Conservation (phyloP, 768 basidiomycete species). For the Macrolepiota dolichaula region DNA sequence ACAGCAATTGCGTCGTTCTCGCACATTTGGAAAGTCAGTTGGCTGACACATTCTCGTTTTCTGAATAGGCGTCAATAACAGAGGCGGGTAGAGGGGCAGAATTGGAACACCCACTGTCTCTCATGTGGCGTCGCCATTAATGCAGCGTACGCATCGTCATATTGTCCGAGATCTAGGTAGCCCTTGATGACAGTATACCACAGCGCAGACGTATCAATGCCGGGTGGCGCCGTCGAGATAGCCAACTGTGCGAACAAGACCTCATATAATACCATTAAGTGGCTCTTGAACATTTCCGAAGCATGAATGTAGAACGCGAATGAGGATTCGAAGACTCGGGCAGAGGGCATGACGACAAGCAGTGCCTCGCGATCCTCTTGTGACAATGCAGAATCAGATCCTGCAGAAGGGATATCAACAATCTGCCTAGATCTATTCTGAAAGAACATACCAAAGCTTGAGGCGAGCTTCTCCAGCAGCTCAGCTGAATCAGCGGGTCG, state of each 20-base stretch:
- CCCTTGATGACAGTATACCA: slow-evolving; percentile 82
- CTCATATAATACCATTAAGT: slow-evolving; percentile 53
- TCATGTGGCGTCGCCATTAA: slow-evolving; percentile 73
- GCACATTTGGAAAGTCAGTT: slow-evolving; percentile 90
- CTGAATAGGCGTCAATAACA: slow-evolving; percentile 35
- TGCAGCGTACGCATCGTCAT: slow-evolving; percentile 85
- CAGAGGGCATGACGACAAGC: slow-evolving; percentile 54
- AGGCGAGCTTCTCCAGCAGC: slow-evolving; percentile 71
- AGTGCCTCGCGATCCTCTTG: slow-evolving; percentile 66
- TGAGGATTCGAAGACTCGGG: slow-evolving; percentile 53
- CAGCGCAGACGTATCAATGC: slow-evolving; percentile 57
- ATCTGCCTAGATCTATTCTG: background rate
- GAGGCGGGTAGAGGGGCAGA: slow-evolving; percentile 9
- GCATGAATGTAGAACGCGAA: slow-evolving; percentile 78
- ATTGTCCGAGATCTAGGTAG: slow-evolving; percentile 66
- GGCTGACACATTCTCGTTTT: slow-evolving; percentile 76
- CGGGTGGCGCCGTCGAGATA: slow-evolving; percentile 59
- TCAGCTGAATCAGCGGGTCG: slow-evolving; percentile 71
- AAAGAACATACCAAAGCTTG: slow-evolving; percentile 61
- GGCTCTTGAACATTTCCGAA: slow-evolving; percentile 68
- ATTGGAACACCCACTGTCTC: slow-evolving; percentile 60
- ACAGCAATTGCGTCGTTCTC: slow-evolving; percentile 79
- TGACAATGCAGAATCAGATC: slow-evolving; percentile 45
- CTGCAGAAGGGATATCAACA: slow-evolving; percentile 25
- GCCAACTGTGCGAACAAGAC: slow-evolving; percentile 78